A percentile compares a stretch with the other conserved stretches of the same genome.
phyloP scores from a whole-genome alignment of 371 early-diverging fungal genomes.

The Saksenaea vasiformis region DNA sequence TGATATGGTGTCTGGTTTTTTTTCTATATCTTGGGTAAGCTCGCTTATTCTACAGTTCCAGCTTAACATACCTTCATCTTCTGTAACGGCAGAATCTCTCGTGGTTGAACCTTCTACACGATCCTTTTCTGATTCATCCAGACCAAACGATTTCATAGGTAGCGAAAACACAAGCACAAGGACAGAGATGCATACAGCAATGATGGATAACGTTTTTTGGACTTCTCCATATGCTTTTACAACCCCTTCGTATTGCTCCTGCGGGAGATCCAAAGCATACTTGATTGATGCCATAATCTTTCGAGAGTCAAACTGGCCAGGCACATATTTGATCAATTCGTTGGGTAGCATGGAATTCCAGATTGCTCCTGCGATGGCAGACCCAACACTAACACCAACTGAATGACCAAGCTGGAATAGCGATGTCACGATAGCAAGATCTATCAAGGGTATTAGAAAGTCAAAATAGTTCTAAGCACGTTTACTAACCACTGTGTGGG shows the following conservation, averaged over 20 bases:
- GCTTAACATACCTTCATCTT: neutral
- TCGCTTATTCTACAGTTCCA: no score
- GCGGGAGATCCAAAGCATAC: constrained; percentile 25
- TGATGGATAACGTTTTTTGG: constrained; percentile 32
- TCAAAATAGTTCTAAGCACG: neutral
- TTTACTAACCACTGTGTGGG: constrained; percentile 27
- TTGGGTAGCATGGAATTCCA: constrained; percentile 41
- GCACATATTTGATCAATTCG: constrained; percentile 30
- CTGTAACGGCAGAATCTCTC: neutral
- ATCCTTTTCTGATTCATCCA: constrained; percentile 11
- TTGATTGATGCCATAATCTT: constrained; percentile 29
- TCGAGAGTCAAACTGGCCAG: constrained; percentile 31
- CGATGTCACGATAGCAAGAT: constrained; percentile 41
- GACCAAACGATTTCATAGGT: constrained; percentile 36
- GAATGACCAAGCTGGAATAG: constrained; percentile 36
- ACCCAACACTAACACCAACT: constrained; percentile 34
- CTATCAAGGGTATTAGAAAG: constrained; percentile 12
- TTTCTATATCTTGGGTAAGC: no score
- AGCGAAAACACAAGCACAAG: constrained; percentile 27
- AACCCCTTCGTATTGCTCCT: constrained; percentile 31
- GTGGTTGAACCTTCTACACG: neutral
- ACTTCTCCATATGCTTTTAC: constrained; percentile 31
- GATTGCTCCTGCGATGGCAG: constrained; percentile 40
- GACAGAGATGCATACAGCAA: constrained; percentile 26
- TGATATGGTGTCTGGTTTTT: no score